Percentiles rank a stretch among this genome's conserved stretches.
These are phyloP conservation scores for Strobilomyces dryophilus DNA, from an alignment of 768 basidiomycete species.

Conservation along the genomic window DNA sequence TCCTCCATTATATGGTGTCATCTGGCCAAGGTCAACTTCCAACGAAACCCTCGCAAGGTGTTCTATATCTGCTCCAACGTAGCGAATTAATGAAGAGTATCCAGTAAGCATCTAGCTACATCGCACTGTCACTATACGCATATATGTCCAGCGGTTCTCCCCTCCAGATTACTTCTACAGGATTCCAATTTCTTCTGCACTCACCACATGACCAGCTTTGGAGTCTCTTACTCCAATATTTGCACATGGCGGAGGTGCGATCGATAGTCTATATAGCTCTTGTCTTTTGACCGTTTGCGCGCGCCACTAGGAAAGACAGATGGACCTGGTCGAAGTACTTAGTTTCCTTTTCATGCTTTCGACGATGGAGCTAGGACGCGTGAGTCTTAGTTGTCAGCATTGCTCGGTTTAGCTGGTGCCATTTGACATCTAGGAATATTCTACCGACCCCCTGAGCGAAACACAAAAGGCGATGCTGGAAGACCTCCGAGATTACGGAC, in stretches of 20 bases:
- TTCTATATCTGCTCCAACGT: constrained; percentile 75
- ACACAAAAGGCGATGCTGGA: constrained; percentile 85
- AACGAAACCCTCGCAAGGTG: constrained; percentile 74
- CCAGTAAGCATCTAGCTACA: constrained; percentile 43
- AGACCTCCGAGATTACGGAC: constrained; percentile 91
- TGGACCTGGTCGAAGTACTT: constrained; percentile 91
- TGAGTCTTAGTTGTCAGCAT: constrained; percentile 32
- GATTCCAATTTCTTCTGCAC: constrained; percentile 95
- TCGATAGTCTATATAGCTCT: background rate
- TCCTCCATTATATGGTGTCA: constrained; percentile 97
- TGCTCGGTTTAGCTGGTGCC: background rate
- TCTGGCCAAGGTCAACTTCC: constrained; percentile 77
- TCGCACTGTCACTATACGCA: background rate
- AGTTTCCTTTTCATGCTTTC: constrained; percentile 96
- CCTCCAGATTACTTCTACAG: constrained; percentile 84
- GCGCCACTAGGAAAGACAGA: constrained; percentile 63
- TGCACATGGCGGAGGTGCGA: constrained; percentile 77
- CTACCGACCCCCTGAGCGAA: constrained; percentile 70
- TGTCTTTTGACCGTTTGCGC: constrained; percentile 13
- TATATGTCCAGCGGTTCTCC: constrained; percentile 42
- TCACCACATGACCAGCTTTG: constrained; percentile 93
- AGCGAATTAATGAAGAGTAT: constrained; percentile 82
- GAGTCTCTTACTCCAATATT: constrained; percentile 89
- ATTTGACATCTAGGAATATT: constrained; percentile 69
- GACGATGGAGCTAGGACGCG: constrained; percentile 90